Evolutionary conservation across 2,329 filamentous ascomycete genomes (phyloP).

Genomic region (Stromatinia cepivora): DNA sequence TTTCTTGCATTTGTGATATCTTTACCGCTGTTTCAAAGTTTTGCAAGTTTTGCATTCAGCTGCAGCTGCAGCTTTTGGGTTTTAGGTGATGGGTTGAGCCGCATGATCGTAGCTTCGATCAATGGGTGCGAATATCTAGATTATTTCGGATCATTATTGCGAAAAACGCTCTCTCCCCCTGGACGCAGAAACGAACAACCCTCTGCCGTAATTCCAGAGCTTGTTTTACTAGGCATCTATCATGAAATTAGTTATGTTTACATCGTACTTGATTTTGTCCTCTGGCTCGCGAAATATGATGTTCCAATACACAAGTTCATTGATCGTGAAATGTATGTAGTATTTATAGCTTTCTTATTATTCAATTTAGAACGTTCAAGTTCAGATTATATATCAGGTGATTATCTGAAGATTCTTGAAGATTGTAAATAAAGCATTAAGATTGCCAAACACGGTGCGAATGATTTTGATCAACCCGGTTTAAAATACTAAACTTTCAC

Average conservation of each 20-base stretch:
- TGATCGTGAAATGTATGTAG: neutral
- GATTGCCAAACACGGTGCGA: too few species aligned
- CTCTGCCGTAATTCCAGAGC: neutral
- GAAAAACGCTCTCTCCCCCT: neutral
- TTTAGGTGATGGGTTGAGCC: conserved; percentile 3
- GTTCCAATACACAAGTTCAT: neutral
- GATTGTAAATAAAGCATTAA: neutral
- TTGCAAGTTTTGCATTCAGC: neutral
- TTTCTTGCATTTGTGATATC: conserved; percentile 1
- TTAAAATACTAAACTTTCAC: neutral
- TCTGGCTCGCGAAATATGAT: neutral
- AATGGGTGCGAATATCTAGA: neutral
- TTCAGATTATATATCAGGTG: neutral
- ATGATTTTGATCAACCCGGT: too few species aligned
- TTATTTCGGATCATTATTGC: neutral
- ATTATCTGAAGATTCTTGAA: neutral
- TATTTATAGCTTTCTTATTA: neutral
- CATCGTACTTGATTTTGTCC: neutral
- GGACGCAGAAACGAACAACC: neutral
- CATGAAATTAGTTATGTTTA: neutral
- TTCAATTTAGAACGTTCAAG: neutral
- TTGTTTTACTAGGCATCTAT: too few species aligned
- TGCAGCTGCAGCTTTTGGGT: neutral
- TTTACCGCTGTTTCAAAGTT: conserved; percentile 9
- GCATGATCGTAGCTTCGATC: conserved; percentile 2